Conservation (phyloP, 1,284 basidiomycete species). For the Trichosporon inkin region DNA sequence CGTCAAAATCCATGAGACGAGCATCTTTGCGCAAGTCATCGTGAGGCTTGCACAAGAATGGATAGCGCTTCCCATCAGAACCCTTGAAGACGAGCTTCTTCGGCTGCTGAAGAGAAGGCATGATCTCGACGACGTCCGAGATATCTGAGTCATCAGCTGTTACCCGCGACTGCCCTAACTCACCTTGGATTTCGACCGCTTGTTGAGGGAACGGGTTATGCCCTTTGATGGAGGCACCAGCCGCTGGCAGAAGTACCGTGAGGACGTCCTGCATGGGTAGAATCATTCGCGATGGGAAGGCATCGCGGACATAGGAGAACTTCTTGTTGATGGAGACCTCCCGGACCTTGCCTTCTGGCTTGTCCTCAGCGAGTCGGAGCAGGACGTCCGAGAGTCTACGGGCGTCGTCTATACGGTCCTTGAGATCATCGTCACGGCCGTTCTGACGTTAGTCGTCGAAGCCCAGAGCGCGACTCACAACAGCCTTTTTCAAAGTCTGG, state of each 20-base stretch:
- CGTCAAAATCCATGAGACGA: constrained; percentile 95
- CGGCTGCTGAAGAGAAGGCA: constrained; percentile 88
- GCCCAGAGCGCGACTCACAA: constrained; percentile 24
- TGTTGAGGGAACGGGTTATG: constrained; percentile 79
- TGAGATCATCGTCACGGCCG: constrained; percentile 4
- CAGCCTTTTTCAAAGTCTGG: constrained; percentile 36
- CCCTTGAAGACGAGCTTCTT: constrained; percentile 85
- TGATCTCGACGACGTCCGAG: constrained; percentile 85
- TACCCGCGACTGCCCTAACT: constrained; percentile 21
- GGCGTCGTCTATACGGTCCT: constrained; percentile 52
- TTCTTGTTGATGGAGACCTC: constrained; percentile 44
- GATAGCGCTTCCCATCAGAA: constrained; percentile 77
- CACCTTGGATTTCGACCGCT: constrained; percentile 73
- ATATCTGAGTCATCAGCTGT: constrained; percentile 50
- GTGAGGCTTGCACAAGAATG: constrained; percentile 95
- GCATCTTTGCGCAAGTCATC: constrained; percentile 98
- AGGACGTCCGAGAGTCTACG: constrained; percentile 33
- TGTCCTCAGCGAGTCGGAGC: constrained; percentile 42
- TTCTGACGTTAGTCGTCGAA: not conserved
- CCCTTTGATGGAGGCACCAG: constrained; percentile 58
- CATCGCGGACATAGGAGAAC: constrained; percentile 60
- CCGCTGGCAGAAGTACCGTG: constrained; percentile 76
- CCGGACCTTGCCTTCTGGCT: constrained; percentile 35
- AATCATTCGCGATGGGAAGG: constrained; percentile 66
- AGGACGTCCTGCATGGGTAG: constrained; percentile 92